These are phyloP conservation scores for Pyropia yezoensis DNA, from an alignment of 23 red algal species.

Conservation along the genomic window DNA sequence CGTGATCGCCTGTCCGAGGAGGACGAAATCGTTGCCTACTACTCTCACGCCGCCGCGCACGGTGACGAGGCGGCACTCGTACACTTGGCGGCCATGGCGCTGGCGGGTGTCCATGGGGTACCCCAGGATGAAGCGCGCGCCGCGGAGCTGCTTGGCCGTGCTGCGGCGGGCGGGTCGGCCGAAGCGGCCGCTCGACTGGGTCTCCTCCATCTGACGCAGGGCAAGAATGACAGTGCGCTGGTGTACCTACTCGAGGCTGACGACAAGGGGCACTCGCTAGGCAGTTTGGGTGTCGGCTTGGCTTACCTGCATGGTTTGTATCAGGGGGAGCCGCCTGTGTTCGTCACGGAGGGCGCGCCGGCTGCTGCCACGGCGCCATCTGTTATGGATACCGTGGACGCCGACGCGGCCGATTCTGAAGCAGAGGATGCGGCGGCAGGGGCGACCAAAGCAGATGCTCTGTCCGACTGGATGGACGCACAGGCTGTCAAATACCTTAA, in stretches of 20 bases:
- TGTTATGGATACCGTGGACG: constrained; percentile 15
- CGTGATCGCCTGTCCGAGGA: constrained; percentile 3
- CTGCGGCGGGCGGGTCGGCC: constrained; percentile 23
- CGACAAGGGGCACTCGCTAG: constrained; percentile 1
- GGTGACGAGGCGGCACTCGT: constrained; percentile 30
- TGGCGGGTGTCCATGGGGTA: constrained; percentile 19
- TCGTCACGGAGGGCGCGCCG: no score
- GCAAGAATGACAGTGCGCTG: constrained; percentile 30
- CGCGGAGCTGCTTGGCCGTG: constrained; percentile 24
- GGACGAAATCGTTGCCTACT: constrained; percentile 59
- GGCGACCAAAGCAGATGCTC: constrained; percentile 37
- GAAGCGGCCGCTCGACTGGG: constrained; percentile 50
- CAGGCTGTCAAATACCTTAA: constrained; percentile 14
- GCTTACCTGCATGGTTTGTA: constrained; percentile 23
- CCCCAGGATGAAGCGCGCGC: constrained; percentile 16
- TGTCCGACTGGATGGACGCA: constrained; percentile 28
- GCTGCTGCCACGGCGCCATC: no score
- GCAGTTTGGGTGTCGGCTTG: constrained; percentile 36
- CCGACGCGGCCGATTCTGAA: constrained; percentile 19
- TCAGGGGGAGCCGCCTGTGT: no score
- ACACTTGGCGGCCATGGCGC: constrained; percentile 36
- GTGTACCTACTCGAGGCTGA: constrained; percentile 29
- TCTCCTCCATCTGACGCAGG: constrained; percentile 33
- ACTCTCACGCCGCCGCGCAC: constrained; percentile 43
- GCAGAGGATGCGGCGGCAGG: constrained; percentile 9